Evolutionary conservation across 805 yeast genomes (phyloP).

Genomic region (Isabelozyma rhagii): DNA sequence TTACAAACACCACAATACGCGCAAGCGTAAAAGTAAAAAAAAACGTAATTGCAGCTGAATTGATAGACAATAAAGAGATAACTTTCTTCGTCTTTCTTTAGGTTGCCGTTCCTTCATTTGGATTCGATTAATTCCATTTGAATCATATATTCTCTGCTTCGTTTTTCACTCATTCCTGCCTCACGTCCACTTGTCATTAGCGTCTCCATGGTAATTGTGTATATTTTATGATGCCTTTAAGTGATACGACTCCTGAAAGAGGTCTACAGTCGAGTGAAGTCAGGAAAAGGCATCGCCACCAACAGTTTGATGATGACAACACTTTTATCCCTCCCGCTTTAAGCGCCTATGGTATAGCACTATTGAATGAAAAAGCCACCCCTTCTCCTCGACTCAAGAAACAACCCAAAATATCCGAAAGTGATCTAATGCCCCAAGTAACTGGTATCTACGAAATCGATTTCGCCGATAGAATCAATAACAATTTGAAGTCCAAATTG

Average conservation of each 20-base stretch:
- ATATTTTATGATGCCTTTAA: background rate
- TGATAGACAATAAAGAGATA: background rate
- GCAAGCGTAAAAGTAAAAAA: background rate
- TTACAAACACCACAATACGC: background rate
- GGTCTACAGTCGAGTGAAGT: background rate
- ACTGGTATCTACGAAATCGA: conserved; percentile 32
- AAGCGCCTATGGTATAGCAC: conserved; percentile 55
- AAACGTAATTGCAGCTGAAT: background rate
- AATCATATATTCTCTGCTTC: too few relatives aligned
- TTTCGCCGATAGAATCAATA: conserved; percentile 21
- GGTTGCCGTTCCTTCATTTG: too few relatives aligned
- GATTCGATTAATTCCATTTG: too few relatives aligned
- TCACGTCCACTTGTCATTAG: background rate
- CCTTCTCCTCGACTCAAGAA: conserved; percentile 1
- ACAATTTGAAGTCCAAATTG: conserved; percentile 22
- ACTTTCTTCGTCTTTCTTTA: too few relatives aligned
- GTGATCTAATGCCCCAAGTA: conserved; percentile 8
- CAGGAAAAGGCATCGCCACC: conserved; percentile 11
- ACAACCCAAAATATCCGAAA: conserved; percentile 3
- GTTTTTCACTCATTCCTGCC: background rate
- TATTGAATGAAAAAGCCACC: conserved; percentile 35
- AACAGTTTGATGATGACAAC: conserved; percentile 41
- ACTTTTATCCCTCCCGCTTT: conserved; percentile 58
- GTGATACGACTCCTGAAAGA: background rate
- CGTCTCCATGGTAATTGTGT: background rate